These are phyloP conservation scores for Amesomyces nigricolor DNA, from an alignment of 2,329 filamentous ascomycete species.

Conservation along the genomic window DNA sequence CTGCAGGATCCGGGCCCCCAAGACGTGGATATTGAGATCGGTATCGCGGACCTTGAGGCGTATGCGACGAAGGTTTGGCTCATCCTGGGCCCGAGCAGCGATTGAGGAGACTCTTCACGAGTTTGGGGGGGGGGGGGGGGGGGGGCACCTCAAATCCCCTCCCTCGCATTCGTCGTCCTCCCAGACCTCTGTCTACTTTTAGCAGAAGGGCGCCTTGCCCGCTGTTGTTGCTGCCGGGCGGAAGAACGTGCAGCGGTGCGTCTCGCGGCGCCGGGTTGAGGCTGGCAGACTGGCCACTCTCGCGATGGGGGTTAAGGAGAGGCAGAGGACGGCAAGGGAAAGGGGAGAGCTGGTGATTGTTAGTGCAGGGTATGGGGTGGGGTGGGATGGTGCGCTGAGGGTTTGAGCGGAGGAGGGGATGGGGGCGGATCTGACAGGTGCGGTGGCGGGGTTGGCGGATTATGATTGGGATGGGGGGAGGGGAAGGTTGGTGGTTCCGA, in stretches of 20 bases:
- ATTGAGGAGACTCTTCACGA: no score
- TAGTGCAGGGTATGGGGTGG: constrained; percentile 42
- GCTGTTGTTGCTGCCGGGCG: not conserved
- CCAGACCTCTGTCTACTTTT: no score
- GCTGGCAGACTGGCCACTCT: constrained; percentile 43
- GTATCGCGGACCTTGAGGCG: no score
- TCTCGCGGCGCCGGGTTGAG: constrained; percentile 37
- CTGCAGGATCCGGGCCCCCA: no score
- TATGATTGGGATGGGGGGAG: constrained; percentile 17
- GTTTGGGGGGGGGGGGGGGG: no score
- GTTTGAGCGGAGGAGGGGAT: constrained; percentile 37
- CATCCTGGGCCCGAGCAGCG: no score
- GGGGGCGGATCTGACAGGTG: constrained; percentile 46
- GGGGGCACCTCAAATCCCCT: no score
- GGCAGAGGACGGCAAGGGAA: constrained; percentile 34
- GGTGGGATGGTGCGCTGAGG: constrained; percentile 28
- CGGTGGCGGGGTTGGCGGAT: constrained; percentile 42
- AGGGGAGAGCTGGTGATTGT: constrained; percentile 43
- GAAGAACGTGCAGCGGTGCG: constrained; percentile 23
- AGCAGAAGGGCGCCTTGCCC: no score
- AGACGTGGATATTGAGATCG: no score
- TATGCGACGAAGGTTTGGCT: no score
- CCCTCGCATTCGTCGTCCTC: no score
- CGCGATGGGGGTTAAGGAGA: constrained; percentile 35
- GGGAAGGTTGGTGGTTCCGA: constrained; percentile 34